phyloP scores from a whole-genome alignment of 768 basidiomycete genomes.

The Phaeotremella fagi region DNA sequence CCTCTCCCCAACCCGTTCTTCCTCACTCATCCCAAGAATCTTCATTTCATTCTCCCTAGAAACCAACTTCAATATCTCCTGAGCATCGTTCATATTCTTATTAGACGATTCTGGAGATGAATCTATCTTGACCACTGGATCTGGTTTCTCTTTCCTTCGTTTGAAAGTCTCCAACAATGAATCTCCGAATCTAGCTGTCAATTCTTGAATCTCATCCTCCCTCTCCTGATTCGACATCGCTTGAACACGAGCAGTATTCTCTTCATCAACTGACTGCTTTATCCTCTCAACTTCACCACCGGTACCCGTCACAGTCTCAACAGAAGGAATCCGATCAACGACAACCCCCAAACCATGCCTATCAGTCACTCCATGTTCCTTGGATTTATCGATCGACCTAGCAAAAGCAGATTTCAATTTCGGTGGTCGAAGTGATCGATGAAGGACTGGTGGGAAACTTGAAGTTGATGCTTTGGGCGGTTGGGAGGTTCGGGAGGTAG shows the following conservation, averaged over 20 bases:
- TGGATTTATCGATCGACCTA: background rate
- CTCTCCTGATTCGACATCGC: slow-evolving; percentile 69
- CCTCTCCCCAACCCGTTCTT: slow-evolving; percentile 21
- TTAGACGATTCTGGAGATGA: too few relatives aligned
- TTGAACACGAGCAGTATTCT: slow-evolving; percentile 62
- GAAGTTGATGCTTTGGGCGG: too few relatives aligned
- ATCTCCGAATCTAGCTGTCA: slow-evolving; percentile 67
- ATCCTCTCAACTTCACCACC: slow-evolving; percentile 54
- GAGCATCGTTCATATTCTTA: slow-evolving; percentile 16
- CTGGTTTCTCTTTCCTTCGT: slow-evolving; percentile 51
- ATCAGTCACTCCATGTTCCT: slow-evolving; percentile 29
- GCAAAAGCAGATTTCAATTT: slow-evolving; percentile 18
- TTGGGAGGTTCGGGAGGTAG: too few relatives aligned
- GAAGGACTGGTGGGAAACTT: slow-evolving; percentile 65
- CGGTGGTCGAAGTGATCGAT: slow-evolving; percentile 59
- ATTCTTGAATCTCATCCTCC: slow-evolving; percentile 60
- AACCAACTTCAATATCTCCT: slow-evolving; percentile 16
- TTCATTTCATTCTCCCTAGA: slow-evolving; percentile 23
- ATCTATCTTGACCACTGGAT: background rate
- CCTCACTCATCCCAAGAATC: slow-evolving; percentile 14
- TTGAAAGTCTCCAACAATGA: slow-evolving; percentile 62
- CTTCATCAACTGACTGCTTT: slow-evolving; percentile 53
- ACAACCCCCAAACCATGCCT: slow-evolving; percentile 13
- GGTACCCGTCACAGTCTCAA: background rate
- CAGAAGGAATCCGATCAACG: background rate